Percentiles rank a stretch among this genome's conserved stretches.
Evolutionary conservation across 1,284 basidiomycete genomes (phyloP).

Genomic region (Spongiforma sp.): DNA sequence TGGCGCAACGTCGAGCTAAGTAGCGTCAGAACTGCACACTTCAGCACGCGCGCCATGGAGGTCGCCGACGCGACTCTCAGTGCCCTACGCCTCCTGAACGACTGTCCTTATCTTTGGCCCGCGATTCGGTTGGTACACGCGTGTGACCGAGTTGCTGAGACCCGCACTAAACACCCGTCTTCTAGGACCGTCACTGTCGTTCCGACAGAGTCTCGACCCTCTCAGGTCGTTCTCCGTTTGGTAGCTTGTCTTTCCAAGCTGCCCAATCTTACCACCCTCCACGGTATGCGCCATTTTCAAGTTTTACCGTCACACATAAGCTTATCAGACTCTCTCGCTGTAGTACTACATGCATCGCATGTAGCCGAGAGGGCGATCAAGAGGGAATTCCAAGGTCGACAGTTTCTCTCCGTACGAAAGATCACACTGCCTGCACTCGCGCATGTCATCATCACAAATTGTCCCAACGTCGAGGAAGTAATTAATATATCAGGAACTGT

Average conservation of each 20-base stretch:
- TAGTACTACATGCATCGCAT: conserved; percentile 13
- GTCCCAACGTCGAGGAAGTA: conserved; percentile 34
- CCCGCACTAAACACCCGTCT: not conserved
- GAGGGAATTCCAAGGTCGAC: conserved; percentile 28
- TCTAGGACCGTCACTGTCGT: conserved; percentile 35
- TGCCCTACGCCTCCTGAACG: not conserved
- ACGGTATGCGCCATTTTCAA: conserved; percentile 15
- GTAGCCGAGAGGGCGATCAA: conserved; percentile 35
- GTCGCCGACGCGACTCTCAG: not conserved
- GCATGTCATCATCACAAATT: conserved; percentile 38
- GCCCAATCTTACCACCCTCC: conserved; percentile 41
- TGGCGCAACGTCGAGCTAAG: conserved; percentile 19
- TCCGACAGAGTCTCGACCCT: conserved; percentile 1
- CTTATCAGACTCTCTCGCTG: not conserved
- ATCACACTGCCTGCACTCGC: conserved; percentile 34
- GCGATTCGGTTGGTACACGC: conserved; percentile 15
- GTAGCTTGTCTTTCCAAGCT: conserved; percentile 35
- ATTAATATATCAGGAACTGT: conserved; percentile 18
- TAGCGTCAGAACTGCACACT: not conserved
- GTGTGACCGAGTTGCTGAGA: not conserved
- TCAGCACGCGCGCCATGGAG: not conserved
- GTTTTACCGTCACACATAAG: not conserved
- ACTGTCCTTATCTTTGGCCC: conserved; percentile 6
- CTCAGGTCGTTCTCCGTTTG: conserved; percentile 35
- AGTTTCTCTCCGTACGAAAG: conserved; percentile 35